These are phyloP conservation scores for Nigrograna mackinnonii DNA, from an alignment of 2,329 filamentous ascomycete species.

Conservation along the genomic window DNA sequence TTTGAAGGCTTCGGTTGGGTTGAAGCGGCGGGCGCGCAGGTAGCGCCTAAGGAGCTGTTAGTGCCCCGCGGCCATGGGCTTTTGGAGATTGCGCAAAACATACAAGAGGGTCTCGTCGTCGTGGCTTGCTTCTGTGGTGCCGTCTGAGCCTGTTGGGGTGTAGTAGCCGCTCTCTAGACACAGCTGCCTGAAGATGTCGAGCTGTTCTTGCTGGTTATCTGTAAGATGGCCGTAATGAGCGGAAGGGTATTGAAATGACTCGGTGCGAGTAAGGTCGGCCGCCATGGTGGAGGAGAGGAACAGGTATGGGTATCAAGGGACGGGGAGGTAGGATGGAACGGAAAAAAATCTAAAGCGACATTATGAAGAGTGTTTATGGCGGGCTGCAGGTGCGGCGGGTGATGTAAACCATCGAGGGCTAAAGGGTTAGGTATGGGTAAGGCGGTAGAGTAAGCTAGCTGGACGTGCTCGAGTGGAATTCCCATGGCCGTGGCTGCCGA, in stretches of 20 bases:
- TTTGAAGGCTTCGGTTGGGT: slow-evolving; percentile 73
- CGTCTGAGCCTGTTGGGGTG: slow-evolving; percentile 46
- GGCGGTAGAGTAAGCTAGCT: too few relatives aligned
- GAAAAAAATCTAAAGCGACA: neutral
- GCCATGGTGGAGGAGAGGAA: neutral
- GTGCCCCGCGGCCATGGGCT: slow-evolving; percentile 19
- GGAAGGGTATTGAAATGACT: slow-evolving; percentile 64
- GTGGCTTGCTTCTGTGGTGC: slow-evolving; percentile 57
- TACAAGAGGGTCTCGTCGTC: slow-evolving; percentile 76
- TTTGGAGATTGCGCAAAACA: slow-evolving; percentile 23
- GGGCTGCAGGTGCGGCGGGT: too few relatives aligned
- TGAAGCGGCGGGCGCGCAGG: slow-evolving; percentile 81
- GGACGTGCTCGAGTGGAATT: too few relatives aligned
- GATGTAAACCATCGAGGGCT: too few relatives aligned
- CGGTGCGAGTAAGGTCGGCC: slow-evolving; percentile 36
- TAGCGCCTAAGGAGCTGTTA: slow-evolving; percentile 65
- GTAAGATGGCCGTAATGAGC: slow-evolving; percentile 84
- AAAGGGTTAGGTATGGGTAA: too few relatives aligned
- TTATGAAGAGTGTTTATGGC: too few relatives aligned
- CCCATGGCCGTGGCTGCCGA: too few relatives aligned
- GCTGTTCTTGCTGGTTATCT: slow-evolving; percentile 66
- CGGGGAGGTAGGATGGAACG: slow-evolving; percentile 9
- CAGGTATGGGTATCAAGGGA: slow-evolving; percentile 3
- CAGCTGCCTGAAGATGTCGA: slow-evolving; percentile 72
- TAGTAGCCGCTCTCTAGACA: slow-evolving; percentile 69